phyloP scores from a whole-genome alignment of 2,329 filamentous ascomycete species.

The Fusarium albosuccineum region DNA sequence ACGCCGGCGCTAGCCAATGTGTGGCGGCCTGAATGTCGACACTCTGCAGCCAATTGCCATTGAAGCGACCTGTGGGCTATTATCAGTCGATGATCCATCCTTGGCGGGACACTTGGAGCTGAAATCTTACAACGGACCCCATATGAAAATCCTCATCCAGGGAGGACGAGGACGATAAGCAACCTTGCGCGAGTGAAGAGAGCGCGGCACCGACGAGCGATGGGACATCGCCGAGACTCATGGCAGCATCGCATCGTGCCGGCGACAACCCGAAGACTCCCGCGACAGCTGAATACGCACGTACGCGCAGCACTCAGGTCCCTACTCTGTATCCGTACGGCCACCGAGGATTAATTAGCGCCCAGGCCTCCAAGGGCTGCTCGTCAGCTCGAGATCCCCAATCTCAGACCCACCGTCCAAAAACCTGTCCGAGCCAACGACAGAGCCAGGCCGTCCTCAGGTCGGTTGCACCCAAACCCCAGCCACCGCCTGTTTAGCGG shows the following conservation, averaged over 20 bases:
- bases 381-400: slow-evolving; percentile 36
- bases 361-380: slow-evolving; percentile 15
- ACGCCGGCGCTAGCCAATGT: slow-evolving; percentile 42
- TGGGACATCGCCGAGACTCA: background rate
- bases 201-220: background rate
- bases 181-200: background rate
- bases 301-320: background rate
- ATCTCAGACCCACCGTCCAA: slow-evolving; percentile 36
- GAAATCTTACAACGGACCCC: slow-evolving; percentile 23
- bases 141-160: slow-evolving; percentile 7
- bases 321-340: no score
- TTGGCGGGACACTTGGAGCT: slow-evolving; percentile 21
- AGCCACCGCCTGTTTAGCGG: slow-evolving; percentile 49
- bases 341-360: slow-evolving; percentile 20
- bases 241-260: background rate
- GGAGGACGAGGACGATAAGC: background rate
- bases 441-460: slow-evolving; percentile 30
- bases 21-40: slow-evolving; percentile 46
- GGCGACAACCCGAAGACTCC: background rate
- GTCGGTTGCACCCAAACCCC: slow-evolving; percentile 40
- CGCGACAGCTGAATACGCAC: background rate
- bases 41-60: slow-evolving; percentile 15
- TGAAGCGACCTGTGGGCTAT: slow-evolving; percentile 29
- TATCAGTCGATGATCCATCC: slow-evolving; percentile 13
- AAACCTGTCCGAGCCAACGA: slow-evolving; percentile 37